These are phyloP conservation scores for Aureobasidium sp. DNA, from an alignment of 2,329 filamentous ascomycete genomes.

Conservation along the genomic window DNA sequence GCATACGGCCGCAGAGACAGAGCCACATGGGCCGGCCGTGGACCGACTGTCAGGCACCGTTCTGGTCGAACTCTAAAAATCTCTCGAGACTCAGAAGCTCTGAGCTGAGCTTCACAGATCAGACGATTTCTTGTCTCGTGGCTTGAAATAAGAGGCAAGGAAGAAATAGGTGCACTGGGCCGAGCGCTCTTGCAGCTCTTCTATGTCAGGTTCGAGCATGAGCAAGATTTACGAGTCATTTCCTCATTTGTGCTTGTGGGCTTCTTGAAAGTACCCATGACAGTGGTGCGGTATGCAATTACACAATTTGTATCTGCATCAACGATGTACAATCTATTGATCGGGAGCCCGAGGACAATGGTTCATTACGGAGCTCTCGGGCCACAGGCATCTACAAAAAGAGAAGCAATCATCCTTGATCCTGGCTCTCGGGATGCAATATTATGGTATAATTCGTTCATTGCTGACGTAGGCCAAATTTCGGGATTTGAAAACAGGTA, in stretches of 20 bases:
- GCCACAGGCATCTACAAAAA: neutral
- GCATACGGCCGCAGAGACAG: conserved; percentile 1
- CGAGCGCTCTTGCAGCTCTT: neutral
- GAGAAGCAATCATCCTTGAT: neutral
- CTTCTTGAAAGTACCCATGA: neutral
- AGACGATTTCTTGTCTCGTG: neutral
- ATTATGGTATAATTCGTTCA: neutral
- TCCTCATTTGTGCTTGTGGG: neutral
- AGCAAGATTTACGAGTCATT: neutral
- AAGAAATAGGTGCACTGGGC: neutral
- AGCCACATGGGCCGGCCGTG: neutral
- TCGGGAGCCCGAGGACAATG: neutral
- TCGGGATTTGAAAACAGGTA: neutral
- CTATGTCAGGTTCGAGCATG: neutral
- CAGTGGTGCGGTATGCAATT: neutral
- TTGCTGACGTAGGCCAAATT: conserved; percentile 3
- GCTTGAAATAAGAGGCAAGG: neutral
- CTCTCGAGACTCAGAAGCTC: neutral
- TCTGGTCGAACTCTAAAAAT: neutral
- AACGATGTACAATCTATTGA: neutral
- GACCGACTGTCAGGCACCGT: neutral
- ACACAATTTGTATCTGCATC: neutral
- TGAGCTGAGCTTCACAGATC: neutral
- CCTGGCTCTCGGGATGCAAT: neutral
- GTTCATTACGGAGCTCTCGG: neutral